Evolutionary conservation across 495 filamentous ascomycete genomes (phyloP), one percentile per base, ranked within the genome.

Genomic region (Tuber microsphaerosporum): DNA sequence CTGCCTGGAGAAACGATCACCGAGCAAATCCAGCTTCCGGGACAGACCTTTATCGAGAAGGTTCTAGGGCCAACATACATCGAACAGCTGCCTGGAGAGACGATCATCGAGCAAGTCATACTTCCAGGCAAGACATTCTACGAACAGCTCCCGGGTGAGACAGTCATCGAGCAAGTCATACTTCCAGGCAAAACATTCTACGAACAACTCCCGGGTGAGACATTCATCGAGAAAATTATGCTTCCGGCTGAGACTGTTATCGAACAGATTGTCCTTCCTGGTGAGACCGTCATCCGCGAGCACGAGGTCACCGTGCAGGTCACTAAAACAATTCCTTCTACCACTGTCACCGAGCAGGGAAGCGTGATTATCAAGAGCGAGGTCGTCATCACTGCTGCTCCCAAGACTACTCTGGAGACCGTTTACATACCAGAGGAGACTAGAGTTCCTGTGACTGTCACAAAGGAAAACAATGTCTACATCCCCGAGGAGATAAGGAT

Each of bases 1-100:
- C 76, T 80, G 9, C 78, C 78, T 2, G 73, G 77, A 5, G 65
- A 80, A n/a, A 80, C 76, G 14, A 71, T 78, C 44, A 76, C 70
- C 37, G 76, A 78, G 61, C 61, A 78, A 71, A 75, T 79, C 3
- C 73, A 79, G 16, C 77, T 80, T 73, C 79, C 79, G 34, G 77
- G 77, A 12, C 71, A 80, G 68, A 81, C 80, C 8, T 56, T 82
- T 31, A 79, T 81, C 46, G 76, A 82, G 69, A 79, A 76, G 65
- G 72, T 81, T 20, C 79, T 73, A 2, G 75, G 69, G 37, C 72
- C 71, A 31, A 81, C 74, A 2, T 69, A 73, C 44, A 77, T 61
- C 61, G 65, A 80, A 17, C 71, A 80, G 43, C 51, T 80, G 10
- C 80, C 80, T 39, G 74, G 76, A 6, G 71, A 81, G 74, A 81